Base-by-base conservation (phyloP, 176 grass and related monocot genomes). In the Secale cereale region DNA sequence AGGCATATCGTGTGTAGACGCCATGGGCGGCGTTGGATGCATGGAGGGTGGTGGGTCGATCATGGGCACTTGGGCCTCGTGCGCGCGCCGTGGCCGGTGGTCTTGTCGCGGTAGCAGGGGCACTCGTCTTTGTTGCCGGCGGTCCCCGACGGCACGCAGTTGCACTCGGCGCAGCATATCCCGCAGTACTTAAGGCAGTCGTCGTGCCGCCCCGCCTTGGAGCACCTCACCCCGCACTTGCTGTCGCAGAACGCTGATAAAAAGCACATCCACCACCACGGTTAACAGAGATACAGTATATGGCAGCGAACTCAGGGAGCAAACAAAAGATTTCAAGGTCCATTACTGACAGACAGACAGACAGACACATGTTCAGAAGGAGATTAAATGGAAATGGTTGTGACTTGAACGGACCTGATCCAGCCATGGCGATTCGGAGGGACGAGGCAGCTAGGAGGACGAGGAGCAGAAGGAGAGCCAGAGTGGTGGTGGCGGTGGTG, bases 21-120 rank as follows among this genome's bases (percentile, higher is more conserved):
- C n/a, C n/a, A n/a, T n/a, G n/a, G n/a, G n/a, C n/a, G n/a, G n/a
- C n/a, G n/a, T n/a, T n/a, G n/a, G n/a, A n/a, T n/a, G n/a, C n/a
- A n/a, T n/a, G n/a, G n/a, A n/a, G n/a, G 41, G 29, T 6, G 12
- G 35, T 32, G 46, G 46, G 6, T 3, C 7, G 65, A 29, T 97
- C 74, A 98, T 1, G 96, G 96, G 89, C 96, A 98, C 89, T 98
- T 98, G 46, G 96, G 88, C 64, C 93, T 90, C 80, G 77, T 92
- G 62, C 69, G 90, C 11, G 28, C 48, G 66, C 93, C 93, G 0
- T 37, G 7, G 13, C 91, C 96, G 56, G 96, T 98, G 77, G 87
- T 87, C 93, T 87, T 98, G 87, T 98, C 96, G 70, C 96, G 90
- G 85, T 98, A 98, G 83, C 96, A 98, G 20, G 96, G 96, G 86